These are phyloP conservation scores for Pseudopediastrum boryanum DNA, from an alignment of 139 green algal genomes.

Conservation along the genomic window DNA sequence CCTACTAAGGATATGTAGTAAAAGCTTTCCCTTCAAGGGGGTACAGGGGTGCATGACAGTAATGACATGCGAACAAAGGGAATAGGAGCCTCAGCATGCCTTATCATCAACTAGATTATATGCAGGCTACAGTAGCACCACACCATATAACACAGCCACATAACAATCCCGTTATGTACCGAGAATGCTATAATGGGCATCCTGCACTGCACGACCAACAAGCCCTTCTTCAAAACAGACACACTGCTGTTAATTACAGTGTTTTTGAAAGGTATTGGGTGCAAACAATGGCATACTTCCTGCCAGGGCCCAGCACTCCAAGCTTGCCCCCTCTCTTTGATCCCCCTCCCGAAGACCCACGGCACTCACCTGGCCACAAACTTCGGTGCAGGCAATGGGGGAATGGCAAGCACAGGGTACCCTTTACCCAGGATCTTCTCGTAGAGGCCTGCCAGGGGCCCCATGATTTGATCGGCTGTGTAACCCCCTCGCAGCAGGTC, in stretches of 20 bases:
- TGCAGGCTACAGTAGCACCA: background rate
- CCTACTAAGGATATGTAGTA: background rate
- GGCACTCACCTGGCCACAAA: constrained; percentile 34
- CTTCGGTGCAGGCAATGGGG: constrained; percentile 19
- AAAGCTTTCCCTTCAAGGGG: background rate
- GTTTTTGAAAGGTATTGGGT: background rate
- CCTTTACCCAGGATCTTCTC: constrained; percentile 9
- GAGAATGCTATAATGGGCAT: background rate
- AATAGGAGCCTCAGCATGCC: background rate
- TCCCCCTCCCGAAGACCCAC: too few relatives aligned
- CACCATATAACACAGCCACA: too few relatives aligned
- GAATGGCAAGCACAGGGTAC: constrained; percentile 7
- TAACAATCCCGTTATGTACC: too few relatives aligned
- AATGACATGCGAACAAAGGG: background rate
- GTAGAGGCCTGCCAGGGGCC: background rate
- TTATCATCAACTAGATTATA: background rate
- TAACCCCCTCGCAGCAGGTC: constrained; percentile 28
- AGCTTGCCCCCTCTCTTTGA: too few relatives aligned
- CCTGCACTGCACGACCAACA: background rate
- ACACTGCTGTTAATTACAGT: background rate
- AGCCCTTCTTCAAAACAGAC: background rate
- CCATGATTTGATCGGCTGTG: constrained; percentile 26
- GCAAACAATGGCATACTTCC: background rate
- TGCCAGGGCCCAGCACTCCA: too few relatives aligned
- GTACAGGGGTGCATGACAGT: background rate